Conservation (phyloP, 306 rosid genomes). For the Calophaca sinica region DNA sequence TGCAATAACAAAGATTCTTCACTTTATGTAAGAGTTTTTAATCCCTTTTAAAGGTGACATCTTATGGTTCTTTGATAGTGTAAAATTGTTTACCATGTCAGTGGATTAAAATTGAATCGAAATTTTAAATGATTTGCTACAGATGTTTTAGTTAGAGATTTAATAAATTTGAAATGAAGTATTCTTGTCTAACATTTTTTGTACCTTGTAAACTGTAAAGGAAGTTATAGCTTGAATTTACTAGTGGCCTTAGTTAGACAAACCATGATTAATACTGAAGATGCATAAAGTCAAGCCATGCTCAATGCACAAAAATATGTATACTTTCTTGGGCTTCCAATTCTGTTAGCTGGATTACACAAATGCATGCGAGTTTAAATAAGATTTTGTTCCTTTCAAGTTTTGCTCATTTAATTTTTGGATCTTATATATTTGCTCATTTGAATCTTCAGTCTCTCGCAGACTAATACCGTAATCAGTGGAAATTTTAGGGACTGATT, state of each 20-base stretch:
- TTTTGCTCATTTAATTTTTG: no score
- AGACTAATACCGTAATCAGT: background rate
- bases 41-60: slow-evolving; percentile 21
- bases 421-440: background rate
- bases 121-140: slow-evolving; percentile 28
- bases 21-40: slow-evolving; percentile 18
- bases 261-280: no score
- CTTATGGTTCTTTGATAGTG: slow-evolving; percentile 13
- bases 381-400: no score
- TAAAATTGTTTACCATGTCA: background rate
- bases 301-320: no score
- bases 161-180: background rate
- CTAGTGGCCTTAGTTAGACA: no score
- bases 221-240: no score
- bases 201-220: no score
- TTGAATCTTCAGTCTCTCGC: background rate
- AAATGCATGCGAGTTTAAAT: no score
- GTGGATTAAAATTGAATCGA: slow-evolving; percentile 16
- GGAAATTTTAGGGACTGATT: background rate
- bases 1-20: slow-evolving; percentile 40
- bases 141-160: slow-evolving; percentile 27
- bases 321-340: no score
- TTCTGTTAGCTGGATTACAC: no score
- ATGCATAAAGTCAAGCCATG: no score
- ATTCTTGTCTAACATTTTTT: no score